Conservation (phyloP, 73 alveolate species). For the Uronychia setigera region DNA sequence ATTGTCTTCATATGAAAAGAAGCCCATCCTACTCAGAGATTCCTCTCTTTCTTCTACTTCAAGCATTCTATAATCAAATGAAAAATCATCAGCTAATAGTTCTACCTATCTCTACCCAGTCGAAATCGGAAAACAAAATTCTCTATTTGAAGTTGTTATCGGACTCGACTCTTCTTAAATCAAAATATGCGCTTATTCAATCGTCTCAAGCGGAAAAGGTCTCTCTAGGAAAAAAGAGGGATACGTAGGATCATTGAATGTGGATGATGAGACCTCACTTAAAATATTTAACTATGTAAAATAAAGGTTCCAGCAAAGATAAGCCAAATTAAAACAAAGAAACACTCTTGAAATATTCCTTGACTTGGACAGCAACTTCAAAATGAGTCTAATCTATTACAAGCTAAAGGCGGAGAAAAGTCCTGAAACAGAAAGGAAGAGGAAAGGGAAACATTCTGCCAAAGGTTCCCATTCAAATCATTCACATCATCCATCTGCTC, state of each 20-base stretch:
- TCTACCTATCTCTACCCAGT: too few species aligned
- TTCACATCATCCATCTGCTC: too few species aligned
- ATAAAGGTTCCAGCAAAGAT: background rate
- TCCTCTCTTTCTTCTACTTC: too few species aligned
- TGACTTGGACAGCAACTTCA: background rate
- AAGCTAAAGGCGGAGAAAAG: background rate
- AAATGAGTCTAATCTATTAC: background rate
- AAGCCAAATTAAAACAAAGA: background rate
- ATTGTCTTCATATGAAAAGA: too few species aligned
- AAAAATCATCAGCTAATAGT: too few species aligned
- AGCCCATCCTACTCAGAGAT: too few species aligned
- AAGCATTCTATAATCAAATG: too few species aligned
- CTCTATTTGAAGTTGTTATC: too few species aligned
- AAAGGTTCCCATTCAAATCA: too few species aligned
- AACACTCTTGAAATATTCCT: background rate
- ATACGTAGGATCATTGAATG: background rate
- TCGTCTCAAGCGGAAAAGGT: background rate
- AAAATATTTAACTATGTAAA: background rate
- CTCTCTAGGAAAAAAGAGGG: background rate
- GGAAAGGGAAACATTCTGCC: too few species aligned
- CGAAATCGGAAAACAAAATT: too few species aligned
- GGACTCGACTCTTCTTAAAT: background rate
- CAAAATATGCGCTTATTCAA: background rate
- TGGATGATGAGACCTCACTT: background rate
- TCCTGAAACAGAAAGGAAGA: background rate